Evolutionary conservation across 305 asterid species (phyloP).

Genomic region (Lippia alba): DNA sequence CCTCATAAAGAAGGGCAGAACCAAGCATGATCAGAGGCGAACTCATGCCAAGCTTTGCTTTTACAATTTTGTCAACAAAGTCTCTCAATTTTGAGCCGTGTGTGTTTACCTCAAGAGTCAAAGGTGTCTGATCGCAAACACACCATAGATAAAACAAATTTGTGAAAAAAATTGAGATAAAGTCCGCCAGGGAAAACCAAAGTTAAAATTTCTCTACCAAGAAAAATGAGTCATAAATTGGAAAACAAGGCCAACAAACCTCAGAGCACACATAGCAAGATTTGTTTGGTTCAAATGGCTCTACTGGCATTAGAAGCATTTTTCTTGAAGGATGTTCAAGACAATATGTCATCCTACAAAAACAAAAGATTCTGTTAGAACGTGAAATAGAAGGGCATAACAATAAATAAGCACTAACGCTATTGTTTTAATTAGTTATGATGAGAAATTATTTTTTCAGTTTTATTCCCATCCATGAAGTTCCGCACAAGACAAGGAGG

Average conservation of each 20-base stretch:
- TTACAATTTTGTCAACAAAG: constrained; percentile 85
- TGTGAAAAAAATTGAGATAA: background rate
- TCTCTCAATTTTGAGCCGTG: constrained; percentile 84
- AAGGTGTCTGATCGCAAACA: constrained; percentile 74
- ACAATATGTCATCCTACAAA: constrained; percentile 94
- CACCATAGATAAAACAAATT: constrained; percentile 22
- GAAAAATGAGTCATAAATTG: constrained; percentile 4
- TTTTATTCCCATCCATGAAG: constrained; percentile 2
- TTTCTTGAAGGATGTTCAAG: constrained; percentile 91
- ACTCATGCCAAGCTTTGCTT: constrained; percentile 91
- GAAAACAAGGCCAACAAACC: constrained; percentile 49
- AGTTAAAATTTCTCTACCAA: constrained; percentile 12
- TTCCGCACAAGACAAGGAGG: background rate
- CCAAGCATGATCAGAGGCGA: constrained; percentile 91
- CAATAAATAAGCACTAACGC: background rate
- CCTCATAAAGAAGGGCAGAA: constrained; percentile 85
- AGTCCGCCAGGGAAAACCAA: constrained; percentile 16
- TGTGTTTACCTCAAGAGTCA: constrained; percentile 89
- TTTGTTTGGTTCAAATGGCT: constrained; percentile 91
- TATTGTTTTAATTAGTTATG: background rate
- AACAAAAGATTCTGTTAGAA: constrained; percentile 24
- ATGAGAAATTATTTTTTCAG: constrained; percentile 15
- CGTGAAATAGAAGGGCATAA: constrained; percentile 8
- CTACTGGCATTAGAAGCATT: constrained; percentile 95
- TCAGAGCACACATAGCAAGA: constrained; percentile 96